Conservation (phyloP, 192 early-diverging fungal species). For the Coemansia sp. region DNA sequence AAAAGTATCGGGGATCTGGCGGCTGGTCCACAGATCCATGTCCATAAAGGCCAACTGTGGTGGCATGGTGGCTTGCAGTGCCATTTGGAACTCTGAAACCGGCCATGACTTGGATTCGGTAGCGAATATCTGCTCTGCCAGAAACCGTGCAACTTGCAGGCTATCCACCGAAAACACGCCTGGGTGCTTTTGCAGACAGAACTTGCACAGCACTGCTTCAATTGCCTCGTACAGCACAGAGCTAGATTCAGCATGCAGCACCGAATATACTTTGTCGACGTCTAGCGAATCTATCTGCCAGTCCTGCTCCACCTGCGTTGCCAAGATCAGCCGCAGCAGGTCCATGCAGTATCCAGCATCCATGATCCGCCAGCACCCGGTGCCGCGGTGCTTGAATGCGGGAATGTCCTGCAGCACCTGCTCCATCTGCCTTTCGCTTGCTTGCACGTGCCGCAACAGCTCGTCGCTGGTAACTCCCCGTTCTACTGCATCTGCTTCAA, state of each 20-base stretch:
- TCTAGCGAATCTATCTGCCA: slow-evolving; percentile 30
- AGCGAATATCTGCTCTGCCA: slow-evolving; percentile 47
- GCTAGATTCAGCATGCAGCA: slow-evolving; percentile 16
- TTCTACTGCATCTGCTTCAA: slow-evolving; percentile 17
- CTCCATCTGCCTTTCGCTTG: slow-evolving; percentile 14
- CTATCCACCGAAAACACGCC: slow-evolving; percentile 24
- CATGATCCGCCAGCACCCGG: slow-evolving; percentile 28
- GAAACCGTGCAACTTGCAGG: slow-evolving; percentile 25
- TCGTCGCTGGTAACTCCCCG: slow-evolving; percentile 13
- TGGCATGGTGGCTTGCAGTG: slow-evolving; percentile 39
- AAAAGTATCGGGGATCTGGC: slow-evolving; percentile 24
- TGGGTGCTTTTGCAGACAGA: neutral
- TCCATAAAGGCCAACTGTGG: slow-evolving; percentile 27
- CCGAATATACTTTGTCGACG: slow-evolving; percentile 10
- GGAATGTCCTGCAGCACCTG: slow-evolving; percentile 37
- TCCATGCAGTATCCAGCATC: slow-evolving; percentile 39
- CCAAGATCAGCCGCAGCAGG: slow-evolving; percentile 38
- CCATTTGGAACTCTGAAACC: slow-evolving; percentile 29
- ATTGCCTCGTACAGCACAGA: slow-evolving; percentile 23
- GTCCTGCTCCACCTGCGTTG: slow-evolving; percentile 37
- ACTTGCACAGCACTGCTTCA: slow-evolving; percentile 30
- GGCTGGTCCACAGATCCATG: slow-evolving; percentile 23
- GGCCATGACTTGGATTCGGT: slow-evolving; percentile 39
- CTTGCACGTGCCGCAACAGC: slow-evolving; percentile 27
- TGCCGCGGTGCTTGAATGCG: slow-evolving; percentile 27